phyloP scores from a whole-genome alignment of 2,329 filamentous ascomycete species.

The Torrubiellomyces zombiae region DNA sequence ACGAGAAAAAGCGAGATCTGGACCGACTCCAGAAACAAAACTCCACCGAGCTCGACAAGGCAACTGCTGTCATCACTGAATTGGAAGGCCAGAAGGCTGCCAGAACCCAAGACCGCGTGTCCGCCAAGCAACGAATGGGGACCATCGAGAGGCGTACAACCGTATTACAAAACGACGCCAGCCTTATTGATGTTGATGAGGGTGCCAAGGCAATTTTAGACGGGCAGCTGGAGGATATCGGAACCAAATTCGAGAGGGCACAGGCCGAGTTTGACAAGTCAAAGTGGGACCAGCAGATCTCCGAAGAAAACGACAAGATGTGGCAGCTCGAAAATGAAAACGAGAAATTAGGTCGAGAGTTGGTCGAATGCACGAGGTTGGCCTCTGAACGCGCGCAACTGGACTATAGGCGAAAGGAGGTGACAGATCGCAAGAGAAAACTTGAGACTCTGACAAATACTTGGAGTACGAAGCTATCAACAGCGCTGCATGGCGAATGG shows the following conservation, averaged over 20 bases:
- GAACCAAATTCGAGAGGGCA: slow-evolving; percentile 41
- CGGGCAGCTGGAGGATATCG: slow-evolving; percentile 53
- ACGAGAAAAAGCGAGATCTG: slow-evolving; percentile 64
- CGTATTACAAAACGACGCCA: slow-evolving; percentile 49
- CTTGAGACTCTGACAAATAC: slow-evolving; percentile 63
- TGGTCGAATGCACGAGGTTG: slow-evolving; percentile 65
- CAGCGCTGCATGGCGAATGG: slow-evolving; percentile 51
- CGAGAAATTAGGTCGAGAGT: slow-evolving; percentile 58
- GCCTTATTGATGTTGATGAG: slow-evolving; percentile 70
- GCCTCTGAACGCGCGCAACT: slow-evolving; percentile 73
- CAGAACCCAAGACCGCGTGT: slow-evolving; percentile 56
- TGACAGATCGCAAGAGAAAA: slow-evolving; percentile 55
- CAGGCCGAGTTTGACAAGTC: slow-evolving; percentile 46
- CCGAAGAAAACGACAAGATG: slow-evolving; percentile 47
- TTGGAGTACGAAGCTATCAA: slow-evolving; percentile 53
- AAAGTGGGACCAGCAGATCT: slow-evolving; percentile 55
- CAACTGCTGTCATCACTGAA: slow-evolving; percentile 54
- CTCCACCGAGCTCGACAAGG: slow-evolving; percentile 54
- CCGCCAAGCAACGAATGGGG: slow-evolving; percentile 54
- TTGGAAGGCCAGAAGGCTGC: slow-evolving; percentile 60
- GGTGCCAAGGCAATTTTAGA: slow-evolving; percentile 66
- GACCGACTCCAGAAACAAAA: slow-evolving; percentile 60
- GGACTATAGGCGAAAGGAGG: slow-evolving; percentile 66
- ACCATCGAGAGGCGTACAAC: slow-evolving; percentile 55
- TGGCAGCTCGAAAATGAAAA: slow-evolving; percentile 55